phyloP scores from a whole-genome alignment of 2,329 filamentous ascomycete species.

The Fusarium aywerte region DNA sequence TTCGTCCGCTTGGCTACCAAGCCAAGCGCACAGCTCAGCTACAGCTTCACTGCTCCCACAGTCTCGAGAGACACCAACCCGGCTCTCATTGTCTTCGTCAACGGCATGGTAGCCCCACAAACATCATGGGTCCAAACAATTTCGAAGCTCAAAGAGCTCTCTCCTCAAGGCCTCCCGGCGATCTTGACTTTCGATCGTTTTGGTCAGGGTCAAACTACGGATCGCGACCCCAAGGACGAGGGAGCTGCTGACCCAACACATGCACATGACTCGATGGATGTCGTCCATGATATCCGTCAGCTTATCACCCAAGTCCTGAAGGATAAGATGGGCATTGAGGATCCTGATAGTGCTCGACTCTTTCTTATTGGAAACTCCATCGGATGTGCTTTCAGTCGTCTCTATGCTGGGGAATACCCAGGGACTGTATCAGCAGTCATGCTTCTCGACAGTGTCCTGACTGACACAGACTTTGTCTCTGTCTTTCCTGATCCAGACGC shows the following conservation, averaged over 20 bases:
- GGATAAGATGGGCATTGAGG: background rate
- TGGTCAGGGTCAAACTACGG: constrained; percentile 60
- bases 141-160: background rate
- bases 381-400: constrained; percentile 55
- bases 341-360: background rate
- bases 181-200: constrained; percentile 68
- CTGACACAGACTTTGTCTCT: constrained; percentile 65
- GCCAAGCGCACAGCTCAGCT: constrained; percentile 31
- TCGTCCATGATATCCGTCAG: constrained; percentile 40
- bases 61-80: background rate
- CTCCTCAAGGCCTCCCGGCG: constrained; percentile 43
- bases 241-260: constrained; percentile 51
- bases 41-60: constrained; percentile 18
- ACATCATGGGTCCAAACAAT: constrained; percentile 29
- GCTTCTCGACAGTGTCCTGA: constrained; percentile 67
- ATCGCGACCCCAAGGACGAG: constrained; percentile 59
- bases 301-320: constrained; percentile 21
- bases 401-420: constrained; percentile 61
- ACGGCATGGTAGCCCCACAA: constrained; percentile 40
- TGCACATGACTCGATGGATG: constrained; percentile 59
- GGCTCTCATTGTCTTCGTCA: constrained; percentile 39
- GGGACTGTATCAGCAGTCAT: constrained; percentile 58
- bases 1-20: constrained; percentile 34
- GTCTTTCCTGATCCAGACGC: constrained; percentile 66
- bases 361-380: constrained; percentile 40